Percentiles rank a stretch among this genome's conserved stretches.
Evolutionary conservation across 2,329 filamentous ascomycete species (phyloP).

Genomic region (Aspergillus puulaauensis): DNA sequence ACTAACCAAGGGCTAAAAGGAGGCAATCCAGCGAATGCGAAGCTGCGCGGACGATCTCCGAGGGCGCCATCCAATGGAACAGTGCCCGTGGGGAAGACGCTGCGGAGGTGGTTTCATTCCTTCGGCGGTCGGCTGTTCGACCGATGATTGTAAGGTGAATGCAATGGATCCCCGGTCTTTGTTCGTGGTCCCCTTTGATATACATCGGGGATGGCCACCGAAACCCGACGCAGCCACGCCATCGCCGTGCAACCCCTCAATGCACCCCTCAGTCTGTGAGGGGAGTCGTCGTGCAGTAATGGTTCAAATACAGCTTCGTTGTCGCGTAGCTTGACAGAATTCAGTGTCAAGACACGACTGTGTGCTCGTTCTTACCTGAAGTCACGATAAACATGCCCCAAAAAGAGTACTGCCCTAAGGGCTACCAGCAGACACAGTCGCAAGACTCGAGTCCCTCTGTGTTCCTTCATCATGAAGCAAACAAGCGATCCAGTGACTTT

Average conservation of each 20-base stretch:
- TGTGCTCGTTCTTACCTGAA: too few species aligned
- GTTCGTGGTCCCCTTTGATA: not conserved
- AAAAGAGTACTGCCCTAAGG: slow-evolving; percentile 45
- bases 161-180: too few species aligned
- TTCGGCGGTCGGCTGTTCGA: slow-evolving; percentile 24
- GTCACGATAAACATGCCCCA: slow-evolving; percentile 44
- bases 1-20: not conserved
- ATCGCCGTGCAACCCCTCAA: not conserved
- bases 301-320: slow-evolving; percentile 9
- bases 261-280: not conserved
- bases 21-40: not conserved
- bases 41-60: slow-evolving; percentile 20
- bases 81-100: not conserved
- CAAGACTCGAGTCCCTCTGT: slow-evolving; percentile 29
- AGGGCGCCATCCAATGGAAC: slow-evolving; percentile 16
- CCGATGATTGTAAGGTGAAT: not conserved
- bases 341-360: too few species aligned
- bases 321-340: not conserved
- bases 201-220: slow-evolving; percentile 30
- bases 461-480: slow-evolving; percentile 42
- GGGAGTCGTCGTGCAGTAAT: not conserved
- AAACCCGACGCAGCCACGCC: slow-evolving; percentile 20
- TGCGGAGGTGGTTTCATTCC: not conserved
- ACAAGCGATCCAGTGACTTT: slow-evolving; percentile 53
- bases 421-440: slow-evolving; percentile 34